A percentile compares a stretch with the other conserved stretches of the same genome.
These are phyloP conservation scores for Galeopsis tetrahit DNA, from an alignment of 257 asterid genomes.

Conservation along the genomic window DNA sequence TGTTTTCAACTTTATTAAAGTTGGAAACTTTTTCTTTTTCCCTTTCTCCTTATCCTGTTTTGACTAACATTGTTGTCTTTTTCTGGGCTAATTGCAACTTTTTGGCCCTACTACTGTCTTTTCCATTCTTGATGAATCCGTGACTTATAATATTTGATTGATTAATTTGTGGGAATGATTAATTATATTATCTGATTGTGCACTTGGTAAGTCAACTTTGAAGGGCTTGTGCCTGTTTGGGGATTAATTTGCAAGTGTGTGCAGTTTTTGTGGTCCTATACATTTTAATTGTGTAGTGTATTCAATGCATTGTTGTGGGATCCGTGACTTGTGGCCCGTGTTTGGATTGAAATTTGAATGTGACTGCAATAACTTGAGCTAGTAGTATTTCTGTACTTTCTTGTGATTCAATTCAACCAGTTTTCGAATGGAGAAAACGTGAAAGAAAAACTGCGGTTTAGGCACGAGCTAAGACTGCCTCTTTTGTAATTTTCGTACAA, in stretches of 20 bases:
- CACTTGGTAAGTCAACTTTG: constrained; percentile 31
- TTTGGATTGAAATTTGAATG: constrained; percentile 54
- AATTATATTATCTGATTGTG: constrained; percentile 1
- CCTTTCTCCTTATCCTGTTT: constrained; percentile 18
- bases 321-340: constrained; percentile 86
- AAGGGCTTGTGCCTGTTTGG: constrained; percentile 37
- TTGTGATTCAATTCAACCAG: constrained; percentile 63
- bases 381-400: constrained; percentile 55
- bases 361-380: constrained; percentile 60
- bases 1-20: constrained; percentile 25
- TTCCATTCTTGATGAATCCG: constrained; percentile 23
- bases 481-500: background rate
- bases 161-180: constrained; percentile 13
- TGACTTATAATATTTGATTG: constrained; percentile 9
- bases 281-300: constrained; percentile 6
- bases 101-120: constrained; percentile 31
- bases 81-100: constrained; percentile 29
- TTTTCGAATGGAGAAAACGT: constrained; percentile 21
- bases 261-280: constrained; percentile 1
- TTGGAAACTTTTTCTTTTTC: constrained; percentile 12
- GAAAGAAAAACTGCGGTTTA: constrained; percentile 8
- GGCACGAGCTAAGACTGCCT: background rate
- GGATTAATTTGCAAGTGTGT: constrained; percentile 27
- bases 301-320: constrained; percentile 55
- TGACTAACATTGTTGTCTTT: constrained; percentile 35